Conservation (phyloP, 2,329 filamentous ascomycete genomes). For the Pyrenophora tritici-repentis region DNA sequence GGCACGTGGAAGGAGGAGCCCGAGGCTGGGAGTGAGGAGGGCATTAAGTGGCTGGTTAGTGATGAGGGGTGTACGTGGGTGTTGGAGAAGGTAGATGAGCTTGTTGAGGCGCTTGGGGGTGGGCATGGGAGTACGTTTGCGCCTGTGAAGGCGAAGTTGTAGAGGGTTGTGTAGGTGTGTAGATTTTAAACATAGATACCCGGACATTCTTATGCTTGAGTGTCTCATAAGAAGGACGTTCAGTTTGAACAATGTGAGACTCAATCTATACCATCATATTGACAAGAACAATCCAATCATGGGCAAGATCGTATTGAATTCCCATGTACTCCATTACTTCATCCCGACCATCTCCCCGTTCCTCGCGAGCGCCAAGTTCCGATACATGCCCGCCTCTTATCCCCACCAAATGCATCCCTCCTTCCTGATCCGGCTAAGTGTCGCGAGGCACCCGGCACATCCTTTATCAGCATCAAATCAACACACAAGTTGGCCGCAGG, state of each 20-base stretch:
- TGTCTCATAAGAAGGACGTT: too few relatives aligned
- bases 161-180: background rate
- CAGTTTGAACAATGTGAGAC: too few relatives aligned
- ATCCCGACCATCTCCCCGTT: background rate
- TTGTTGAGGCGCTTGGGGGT: slow-evolving; percentile 53
- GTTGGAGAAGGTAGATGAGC: slow-evolving; percentile 63
- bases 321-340: too few relatives aligned
- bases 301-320: too few relatives aligned
- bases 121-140: slow-evolving; percentile 39
- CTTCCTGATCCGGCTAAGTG: slow-evolving; percentile 6
- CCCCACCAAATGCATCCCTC: slow-evolving; percentile 3
- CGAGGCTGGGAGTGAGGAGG: slow-evolving; percentile 57
- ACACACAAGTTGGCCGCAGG: background rate
- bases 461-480: slow-evolving; percentile 12
- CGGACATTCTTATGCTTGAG: background rate
- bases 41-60: slow-evolving; percentile 64
- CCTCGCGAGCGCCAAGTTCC: slow-evolving; percentile 6
- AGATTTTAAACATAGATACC: background rate
- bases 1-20: slow-evolving; percentile 59
- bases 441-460: background rate
- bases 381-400: slow-evolving; percentile 4
- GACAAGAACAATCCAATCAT: too few relatives aligned
- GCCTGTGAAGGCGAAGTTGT: slow-evolving; percentile 37
- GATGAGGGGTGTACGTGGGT: slow-evolving; percentile 70
- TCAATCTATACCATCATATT: too few relatives aligned